Percentiles rank a stretch among this genome's conserved stretches.
Conservation (phyloP, 2,329 filamentous ascomycete genomes). For the Colletotrichum somersetense region DNA sequence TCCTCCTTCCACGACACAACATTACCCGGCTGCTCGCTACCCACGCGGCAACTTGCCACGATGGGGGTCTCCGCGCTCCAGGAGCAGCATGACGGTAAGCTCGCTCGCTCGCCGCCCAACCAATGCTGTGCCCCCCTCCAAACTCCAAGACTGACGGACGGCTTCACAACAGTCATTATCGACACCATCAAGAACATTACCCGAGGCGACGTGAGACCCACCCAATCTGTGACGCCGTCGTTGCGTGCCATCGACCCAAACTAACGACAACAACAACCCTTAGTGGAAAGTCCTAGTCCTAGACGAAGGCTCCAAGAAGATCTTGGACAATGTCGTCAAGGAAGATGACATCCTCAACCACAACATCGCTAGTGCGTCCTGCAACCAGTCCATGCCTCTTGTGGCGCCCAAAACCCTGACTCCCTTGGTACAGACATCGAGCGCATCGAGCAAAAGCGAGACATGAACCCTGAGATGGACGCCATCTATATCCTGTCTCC, state of each 20-base stretch:
- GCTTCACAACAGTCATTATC: constrained; percentile 68
- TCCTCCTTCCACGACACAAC: neutral
- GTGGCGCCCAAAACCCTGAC: constrained; percentile 36
- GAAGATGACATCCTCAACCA: constrained; percentile 98
- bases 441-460: constrained; percentile 87
- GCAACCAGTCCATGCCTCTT: neutral
- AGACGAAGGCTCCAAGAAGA: constrained; percentile 84
- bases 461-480: constrained; percentile 89
- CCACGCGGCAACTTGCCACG: constrained; percentile 53
- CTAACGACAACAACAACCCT: constrained; percentile 23
- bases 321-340: constrained; percentile 91
- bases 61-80: constrained; percentile 87
- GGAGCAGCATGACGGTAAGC: constrained; percentile 68
- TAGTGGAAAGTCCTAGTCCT: constrained; percentile 98
- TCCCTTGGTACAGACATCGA: constrained; percentile 80
- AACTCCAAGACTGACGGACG: constrained; percentile 49
- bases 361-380: constrained; percentile 87
- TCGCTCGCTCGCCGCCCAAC: neutral
- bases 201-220: constrained; percentile 77
- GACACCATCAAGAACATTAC: constrained; percentile 82
- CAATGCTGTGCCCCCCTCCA: neutral
- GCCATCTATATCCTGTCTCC: constrained; percentile 93
- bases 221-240: neutral
- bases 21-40: constrained; percentile 25
- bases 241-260: neutral